A percentile compares a stretch with the other conserved stretches of the same genome.
Evolutionary conservation across 1,284 basidiomycete genomes (phyloP).

Genomic region (Amylostereum chailletii): DNA sequence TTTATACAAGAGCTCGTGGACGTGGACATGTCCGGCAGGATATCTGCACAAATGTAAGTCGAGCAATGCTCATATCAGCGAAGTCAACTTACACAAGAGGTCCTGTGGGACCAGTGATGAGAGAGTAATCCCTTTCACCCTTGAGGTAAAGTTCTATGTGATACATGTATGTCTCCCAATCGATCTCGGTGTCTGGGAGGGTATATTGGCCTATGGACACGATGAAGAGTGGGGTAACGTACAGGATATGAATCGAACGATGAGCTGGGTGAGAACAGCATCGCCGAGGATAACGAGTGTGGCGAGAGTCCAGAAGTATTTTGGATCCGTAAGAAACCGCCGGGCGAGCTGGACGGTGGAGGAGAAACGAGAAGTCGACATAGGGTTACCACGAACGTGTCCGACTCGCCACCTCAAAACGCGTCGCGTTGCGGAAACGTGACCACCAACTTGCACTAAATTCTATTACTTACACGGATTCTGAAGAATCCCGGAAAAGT

Average conservation of each 20-base stretch:
- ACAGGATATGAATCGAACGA: conserved; percentile 80
- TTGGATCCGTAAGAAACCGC: conserved; percentile 45
- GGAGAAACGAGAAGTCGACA: background rate
- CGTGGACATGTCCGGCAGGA: conserved; percentile 87
- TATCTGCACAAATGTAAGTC: conserved; percentile 49
- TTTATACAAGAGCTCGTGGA: conserved; percentile 69
- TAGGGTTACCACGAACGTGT: too few relatives aligned
- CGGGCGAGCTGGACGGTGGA: conserved; percentile 11
- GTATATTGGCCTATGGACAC: too few relatives aligned
- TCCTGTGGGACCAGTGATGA: conserved; percentile 86
- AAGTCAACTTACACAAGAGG: conserved; percentile 73
- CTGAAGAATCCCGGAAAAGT: too few relatives aligned
- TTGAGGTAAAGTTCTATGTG: conserved; percentile 76
- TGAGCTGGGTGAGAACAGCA: conserved; percentile 63
- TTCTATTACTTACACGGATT: too few relatives aligned
- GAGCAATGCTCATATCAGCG: background rate
- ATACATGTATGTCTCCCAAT: conserved; percentile 90
- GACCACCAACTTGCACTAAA: too few relatives aligned
- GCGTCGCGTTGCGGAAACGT: too few relatives aligned
- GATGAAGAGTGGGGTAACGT: conserved; percentile 22
- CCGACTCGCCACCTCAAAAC: too few relatives aligned
- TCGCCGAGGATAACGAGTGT: conserved; percentile 63
- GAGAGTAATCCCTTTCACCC: conserved; percentile 83
- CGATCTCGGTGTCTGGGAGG: conserved; percentile 93
- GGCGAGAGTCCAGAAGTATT: conserved; percentile 61